These are phyloP conservation scores for Cryptococcus amylolentus DNA, from an alignment of 1,284 basidiomycete genomes.

Conservation along the genomic window DNA sequence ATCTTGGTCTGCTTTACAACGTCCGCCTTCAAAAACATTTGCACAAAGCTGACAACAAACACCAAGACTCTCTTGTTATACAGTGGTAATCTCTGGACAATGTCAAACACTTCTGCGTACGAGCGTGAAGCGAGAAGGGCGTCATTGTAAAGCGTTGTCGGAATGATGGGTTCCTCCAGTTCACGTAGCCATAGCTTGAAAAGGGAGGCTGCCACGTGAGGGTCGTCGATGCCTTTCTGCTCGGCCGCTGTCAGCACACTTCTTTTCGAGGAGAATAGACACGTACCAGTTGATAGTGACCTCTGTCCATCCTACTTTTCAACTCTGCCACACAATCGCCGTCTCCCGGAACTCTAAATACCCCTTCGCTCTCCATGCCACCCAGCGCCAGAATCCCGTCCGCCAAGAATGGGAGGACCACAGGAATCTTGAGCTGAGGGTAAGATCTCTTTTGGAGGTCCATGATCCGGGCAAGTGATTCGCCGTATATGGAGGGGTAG, in stretches of 20 bases:
- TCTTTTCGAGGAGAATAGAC: not conserved
- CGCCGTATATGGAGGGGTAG: conserved; percentile 87
- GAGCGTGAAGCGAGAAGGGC: conserved; percentile 59
- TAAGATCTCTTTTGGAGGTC: conserved; percentile 78
- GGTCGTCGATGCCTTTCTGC: conserved; percentile 67
- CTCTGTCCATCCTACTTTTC: conserved; percentile 80
- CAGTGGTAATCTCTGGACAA: conserved; percentile 71
- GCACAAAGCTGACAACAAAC: conserved; percentile 83
- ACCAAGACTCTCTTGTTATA: conserved; percentile 77
- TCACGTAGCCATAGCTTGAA: conserved; percentile 91
- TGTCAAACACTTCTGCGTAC: conserved; percentile 64
- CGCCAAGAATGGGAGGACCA: conserved; percentile 85
- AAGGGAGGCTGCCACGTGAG: conserved; percentile 78
- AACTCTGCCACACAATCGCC: conserved; percentile 77
- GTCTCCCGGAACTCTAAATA: conserved; percentile 86
- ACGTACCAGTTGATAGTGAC: conserved; percentile 78
- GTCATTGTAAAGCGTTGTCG: conserved; percentile 67
- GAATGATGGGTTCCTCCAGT: conserved; percentile 79
- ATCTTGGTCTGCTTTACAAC: conserved; percentile 74
- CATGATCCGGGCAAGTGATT: conserved; percentile 76
- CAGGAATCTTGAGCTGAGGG: conserved; percentile 75
- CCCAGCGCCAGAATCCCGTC: conserved; percentile 84
- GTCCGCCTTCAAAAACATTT: conserved; percentile 74
- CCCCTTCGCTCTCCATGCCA: conserved; percentile 76
- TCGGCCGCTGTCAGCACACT: not conserved